Evolutionary conservation across 257 asterid genomes (phyloP), one percentile per base, ranked within the genome.

Genomic region (Petunia secreta): DNA sequence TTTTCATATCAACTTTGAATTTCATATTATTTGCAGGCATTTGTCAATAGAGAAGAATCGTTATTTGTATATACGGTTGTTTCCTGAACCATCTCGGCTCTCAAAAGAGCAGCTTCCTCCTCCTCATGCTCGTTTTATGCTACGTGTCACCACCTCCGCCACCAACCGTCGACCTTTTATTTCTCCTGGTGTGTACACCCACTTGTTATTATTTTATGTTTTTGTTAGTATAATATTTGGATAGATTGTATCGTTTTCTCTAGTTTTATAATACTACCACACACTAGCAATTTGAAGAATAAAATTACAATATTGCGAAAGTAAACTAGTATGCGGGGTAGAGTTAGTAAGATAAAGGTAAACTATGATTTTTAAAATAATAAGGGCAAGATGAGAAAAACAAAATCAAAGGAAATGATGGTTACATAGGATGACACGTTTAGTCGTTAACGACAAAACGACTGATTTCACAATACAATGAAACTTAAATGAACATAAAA

Each of bases 71-170:
- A 84, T 92, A 79, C 91, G 98, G 44, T 89, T 94, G 65, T 90
- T 87, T 87, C 98, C 97, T 2, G 98, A 92, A 79, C 85, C 89
- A 11, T 91, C 98, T 6, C 90, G 98, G 75, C 59, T 88, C 46
- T 85, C 95, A n/a, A 91, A 91, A 78, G 98, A 93, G 80, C 96
- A 93, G 84, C 98, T 97, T 63, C 98, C 98, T 13, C 98, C 98
- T 65, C 98, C 98, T 5, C 52, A 90, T 5, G 98, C 98, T n/a
- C 92, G 93, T 25, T 94, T 94, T 88, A 86, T 91, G 74, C 43
- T 94, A 41, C 91, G 96, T 62, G 96, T 94, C 84, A 83, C 94
- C 73, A 79, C 89, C 80, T 43, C 92, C 13, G 90, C 87, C 60
- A 58, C 94, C 52, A 93, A 87, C 87, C 92, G 98, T 50, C 84